Conservation (phyloP, 768 basidiomycete genomes). For the Psilocybe tampanensis region DNA sequence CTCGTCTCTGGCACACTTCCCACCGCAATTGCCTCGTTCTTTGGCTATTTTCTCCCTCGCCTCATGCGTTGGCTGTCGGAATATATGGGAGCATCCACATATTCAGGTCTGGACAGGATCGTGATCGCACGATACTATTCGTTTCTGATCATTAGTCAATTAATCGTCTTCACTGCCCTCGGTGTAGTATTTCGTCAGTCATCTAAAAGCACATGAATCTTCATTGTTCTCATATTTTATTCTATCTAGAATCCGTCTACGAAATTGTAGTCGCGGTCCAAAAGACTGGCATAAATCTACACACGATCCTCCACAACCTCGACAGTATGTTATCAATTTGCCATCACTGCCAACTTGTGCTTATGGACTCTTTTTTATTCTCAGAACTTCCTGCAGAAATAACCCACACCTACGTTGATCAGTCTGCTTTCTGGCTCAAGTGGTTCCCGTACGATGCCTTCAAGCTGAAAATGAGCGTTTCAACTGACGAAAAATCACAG, state of each 20-base stretch:
- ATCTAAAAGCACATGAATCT: neutral
- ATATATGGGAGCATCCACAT: conserved; percentile 63
- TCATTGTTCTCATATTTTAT: neutral
- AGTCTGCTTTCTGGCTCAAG: conserved; percentile 80
- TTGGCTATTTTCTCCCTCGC: conserved; percentile 89
- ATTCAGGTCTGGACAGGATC: conserved; percentile 83
- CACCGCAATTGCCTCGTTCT: conserved; percentile 83
- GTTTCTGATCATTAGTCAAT: conserved; percentile 91
- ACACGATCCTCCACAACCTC: conserved; percentile 40
- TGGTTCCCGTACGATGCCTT: conserved; percentile 69
- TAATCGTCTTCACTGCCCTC: conserved; percentile 92
- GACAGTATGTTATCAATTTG: conserved; percentile 37
- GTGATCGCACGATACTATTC: conserved; percentile 92
- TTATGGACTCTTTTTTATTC: neutral
- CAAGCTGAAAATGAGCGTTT: neutral
- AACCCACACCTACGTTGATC: conserved; percentile 77
- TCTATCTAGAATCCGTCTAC: conserved; percentile 35
- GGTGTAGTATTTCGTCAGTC: conserved; percentile 86
- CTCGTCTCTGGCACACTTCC: conserved; percentile 92
- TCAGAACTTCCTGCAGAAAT: conserved; percentile 64
- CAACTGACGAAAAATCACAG: conserved; percentile 31
- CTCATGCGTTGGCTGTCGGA: conserved; percentile 89
- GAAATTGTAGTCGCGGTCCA: conserved; percentile 35
- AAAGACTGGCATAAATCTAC: conserved; percentile 28
- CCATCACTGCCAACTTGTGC: neutral